phyloP scores from a whole-genome alignment of 2,329 filamentous ascomycete genomes.

The Fusarium sp. region DNA sequence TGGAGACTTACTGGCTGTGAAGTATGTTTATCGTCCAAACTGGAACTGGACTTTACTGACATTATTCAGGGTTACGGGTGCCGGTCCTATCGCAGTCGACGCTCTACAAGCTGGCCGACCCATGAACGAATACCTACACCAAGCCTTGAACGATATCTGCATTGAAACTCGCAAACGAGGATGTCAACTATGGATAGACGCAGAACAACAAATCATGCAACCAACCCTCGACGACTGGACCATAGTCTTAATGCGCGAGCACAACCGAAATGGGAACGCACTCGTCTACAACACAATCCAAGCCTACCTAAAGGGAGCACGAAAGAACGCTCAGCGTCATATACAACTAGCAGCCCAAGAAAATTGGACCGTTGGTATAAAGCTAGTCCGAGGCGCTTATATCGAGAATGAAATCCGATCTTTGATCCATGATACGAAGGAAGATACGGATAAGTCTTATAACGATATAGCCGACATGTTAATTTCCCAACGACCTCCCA shows the following conservation, averaged over 20 bases:
- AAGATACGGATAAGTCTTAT: slow-evolving; percentile 64
- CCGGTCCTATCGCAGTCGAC: slow-evolving; percentile 54
- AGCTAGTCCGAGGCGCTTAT: slow-evolving; percentile 69
- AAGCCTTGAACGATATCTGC: slow-evolving; percentile 56
- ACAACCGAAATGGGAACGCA: slow-evolving; percentile 52
- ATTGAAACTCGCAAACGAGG: slow-evolving; percentile 50
- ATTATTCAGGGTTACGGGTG: slow-evolving; percentile 54
- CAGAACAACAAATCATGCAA: slow-evolving; percentile 59
- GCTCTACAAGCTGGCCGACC: slow-evolving; percentile 51
- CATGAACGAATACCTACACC: slow-evolving; percentile 54
- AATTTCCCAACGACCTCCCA: slow-evolving; percentile 52
- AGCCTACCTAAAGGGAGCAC: slow-evolving; percentile 64
- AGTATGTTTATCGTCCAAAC: slow-evolving; percentile 52
- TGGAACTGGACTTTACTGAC: neutral
- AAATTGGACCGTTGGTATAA: slow-evolving; percentile 65
- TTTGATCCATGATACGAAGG: slow-evolving; percentile 64
- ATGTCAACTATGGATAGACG: slow-evolving; percentile 59
- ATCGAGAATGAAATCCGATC: slow-evolving; percentile 61
- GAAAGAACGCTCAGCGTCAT: slow-evolving; percentile 57
- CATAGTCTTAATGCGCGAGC: slow-evolving; percentile 52
- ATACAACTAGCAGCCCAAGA: slow-evolving; percentile 60
- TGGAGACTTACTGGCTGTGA: slow-evolving; percentile 70
- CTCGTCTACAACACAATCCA: slow-evolving; percentile 66
- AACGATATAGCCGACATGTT: slow-evolving; percentile 61
- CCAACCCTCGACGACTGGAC: slow-evolving; percentile 50